phyloP scores from a whole-genome alignment of 179 eudicot genomes.

The Vitellaria paradoxa region DNA sequence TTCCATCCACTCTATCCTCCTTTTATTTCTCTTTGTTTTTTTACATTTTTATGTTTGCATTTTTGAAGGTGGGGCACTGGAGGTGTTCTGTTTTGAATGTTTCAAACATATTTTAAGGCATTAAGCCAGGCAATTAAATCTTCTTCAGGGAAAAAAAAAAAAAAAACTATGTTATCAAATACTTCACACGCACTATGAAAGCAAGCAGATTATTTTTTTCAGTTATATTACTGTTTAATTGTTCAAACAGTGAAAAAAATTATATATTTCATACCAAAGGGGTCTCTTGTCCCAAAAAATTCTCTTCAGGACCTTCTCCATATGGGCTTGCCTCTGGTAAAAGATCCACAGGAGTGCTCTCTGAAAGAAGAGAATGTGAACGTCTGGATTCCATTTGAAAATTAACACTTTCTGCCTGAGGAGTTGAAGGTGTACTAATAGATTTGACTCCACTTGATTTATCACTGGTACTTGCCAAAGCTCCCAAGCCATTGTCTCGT shows the following conservation, averaged over 20 bases:
- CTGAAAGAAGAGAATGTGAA: conserved; percentile 66
- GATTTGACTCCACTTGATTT: conserved; percentile 90
- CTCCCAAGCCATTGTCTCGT: conserved; percentile 72
- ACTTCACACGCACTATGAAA: neutral
- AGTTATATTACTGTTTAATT: neutral
- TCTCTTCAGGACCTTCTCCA: conserved; percentile 59
- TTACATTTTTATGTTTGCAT: no score
- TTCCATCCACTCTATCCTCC: neutral
- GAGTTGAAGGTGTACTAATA: conserved; percentile 86
- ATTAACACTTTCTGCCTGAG: conserved; percentile 75
- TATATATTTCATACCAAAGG: conserved; percentile 62
- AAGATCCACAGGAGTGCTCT: conserved; percentile 56
- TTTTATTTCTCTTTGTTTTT: neutral
- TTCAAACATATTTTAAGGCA: neutral
- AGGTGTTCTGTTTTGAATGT: neutral
- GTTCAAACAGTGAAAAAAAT: neutral
- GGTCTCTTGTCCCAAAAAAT: conserved; percentile 65
- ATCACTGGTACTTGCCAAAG: conserved; percentile 72
- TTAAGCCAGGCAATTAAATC: neutral
- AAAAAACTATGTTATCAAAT: neutral
- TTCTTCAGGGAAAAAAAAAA: neutral
- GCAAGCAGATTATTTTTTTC: neutral
- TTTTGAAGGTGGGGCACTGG: no score
- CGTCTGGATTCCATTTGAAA: conserved; percentile 58
- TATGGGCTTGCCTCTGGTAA: conserved; percentile 51